Conservation (phyloP, 345 rosid species). For the Brassica juncea region DNA sequence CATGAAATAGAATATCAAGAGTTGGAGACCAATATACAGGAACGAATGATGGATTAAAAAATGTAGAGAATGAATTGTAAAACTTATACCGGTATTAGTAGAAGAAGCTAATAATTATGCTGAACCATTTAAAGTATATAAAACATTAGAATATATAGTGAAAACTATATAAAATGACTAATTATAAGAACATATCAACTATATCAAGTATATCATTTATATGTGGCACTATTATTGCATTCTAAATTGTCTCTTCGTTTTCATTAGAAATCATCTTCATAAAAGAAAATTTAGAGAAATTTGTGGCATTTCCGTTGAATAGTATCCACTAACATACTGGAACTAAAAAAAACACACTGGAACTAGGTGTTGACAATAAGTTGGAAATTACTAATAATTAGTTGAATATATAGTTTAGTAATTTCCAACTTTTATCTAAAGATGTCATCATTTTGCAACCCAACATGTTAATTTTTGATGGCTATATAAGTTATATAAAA, state of each 20-base stretch:
- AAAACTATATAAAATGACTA: neutral
- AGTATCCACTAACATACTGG: neutral
- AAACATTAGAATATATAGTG: neutral
- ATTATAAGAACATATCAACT: neutral
- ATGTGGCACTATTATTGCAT: neutral
- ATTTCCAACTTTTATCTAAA: neutral
- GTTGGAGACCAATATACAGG: neutral
- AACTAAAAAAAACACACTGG: neutral
- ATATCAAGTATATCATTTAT: neutral
- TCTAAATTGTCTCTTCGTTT: neutral
- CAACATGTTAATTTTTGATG: neutral
- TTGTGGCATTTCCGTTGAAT: neutral
- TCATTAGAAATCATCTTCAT: neutral
- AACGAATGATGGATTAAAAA: neutral
- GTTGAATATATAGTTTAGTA: neutral
- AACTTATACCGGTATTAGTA: neutral
- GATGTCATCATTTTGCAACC: slow-evolving; percentile 20
- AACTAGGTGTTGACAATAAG: neutral
- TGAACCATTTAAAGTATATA: neutral
- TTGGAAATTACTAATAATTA: neutral
- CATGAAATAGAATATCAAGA: neutral
- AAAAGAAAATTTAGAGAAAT: neutral
- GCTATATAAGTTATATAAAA: neutral
- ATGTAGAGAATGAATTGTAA: neutral
- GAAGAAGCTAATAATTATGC: neutral